Evolutionary conservation across 257 asterid genomes (phyloP).

Genomic region (Nicotiana sylvestris): DNA sequence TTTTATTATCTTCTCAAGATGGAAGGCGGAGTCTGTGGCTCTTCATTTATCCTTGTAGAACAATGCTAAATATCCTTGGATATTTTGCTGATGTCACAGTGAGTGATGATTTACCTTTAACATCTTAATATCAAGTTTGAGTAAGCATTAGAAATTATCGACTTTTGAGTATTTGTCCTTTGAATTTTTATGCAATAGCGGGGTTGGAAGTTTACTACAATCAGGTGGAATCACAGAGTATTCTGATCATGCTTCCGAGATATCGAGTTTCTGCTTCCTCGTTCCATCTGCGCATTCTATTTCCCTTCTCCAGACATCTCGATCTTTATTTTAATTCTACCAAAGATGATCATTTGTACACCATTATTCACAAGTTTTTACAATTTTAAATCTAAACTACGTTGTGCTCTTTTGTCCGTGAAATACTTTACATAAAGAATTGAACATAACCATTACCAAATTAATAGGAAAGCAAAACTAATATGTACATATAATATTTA

Average conservation of each 20-base stretch:
- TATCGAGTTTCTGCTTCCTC: not conserved
- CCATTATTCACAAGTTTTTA: not conserved
- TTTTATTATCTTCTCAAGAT: not conserved
- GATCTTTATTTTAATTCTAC: not conserved
- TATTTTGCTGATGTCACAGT: not conserved
- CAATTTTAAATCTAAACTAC: not conserved
- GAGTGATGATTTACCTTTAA: not conserved
- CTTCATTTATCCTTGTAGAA: not conserved
- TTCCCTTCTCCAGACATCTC: not conserved
- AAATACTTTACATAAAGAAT: not conserved
- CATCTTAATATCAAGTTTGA: not conserved
- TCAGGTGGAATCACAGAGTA: not conserved
- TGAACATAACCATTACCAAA: not conserved
- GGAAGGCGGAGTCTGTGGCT: constrained; percentile 4
- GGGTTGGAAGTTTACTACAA: not conserved
- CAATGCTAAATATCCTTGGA: not conserved
- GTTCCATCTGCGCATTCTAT: not conserved
- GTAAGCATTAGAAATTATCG: not conserved
- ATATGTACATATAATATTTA: too few relatives aligned
- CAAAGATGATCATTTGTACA: not conserved
- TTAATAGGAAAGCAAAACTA: not conserved
- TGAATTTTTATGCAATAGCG: not conserved
- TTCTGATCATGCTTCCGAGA: not conserved
- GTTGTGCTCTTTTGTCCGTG: not conserved
- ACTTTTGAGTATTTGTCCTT: not conserved